Evolutionary conservation across 495 filamentous ascomycete genomes (phyloP), one percentile per base, ranked within the genome.

Genomic region (Hypoxylon fuscum): DNA sequence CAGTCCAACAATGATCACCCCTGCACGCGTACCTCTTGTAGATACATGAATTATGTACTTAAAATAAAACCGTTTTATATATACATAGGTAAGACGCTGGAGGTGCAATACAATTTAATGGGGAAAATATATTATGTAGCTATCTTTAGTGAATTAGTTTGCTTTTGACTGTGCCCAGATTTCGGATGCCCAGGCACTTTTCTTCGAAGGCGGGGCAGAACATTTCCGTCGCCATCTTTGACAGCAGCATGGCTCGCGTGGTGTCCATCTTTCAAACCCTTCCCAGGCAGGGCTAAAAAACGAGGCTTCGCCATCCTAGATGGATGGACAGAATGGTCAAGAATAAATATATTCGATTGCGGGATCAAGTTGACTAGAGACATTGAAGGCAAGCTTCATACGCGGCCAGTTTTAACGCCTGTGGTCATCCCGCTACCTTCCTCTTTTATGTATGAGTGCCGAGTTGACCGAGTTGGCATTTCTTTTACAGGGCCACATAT

Each of bases 221-320:
- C 32, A 11, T 55, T 34, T 32, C 43, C 27, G 31, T 32, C 9
- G 37, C 50, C 23, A 49, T 55, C 22, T 60, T 54, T 51, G 21
- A 61, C 9, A n/a, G n/a, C 58, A 48, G 27, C 45, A 17, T 53
- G 53, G 42, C 53, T 38, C n/a, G n/a, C n/a, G n/a, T n/a, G 46
- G 42, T 54, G 20, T 14, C 37, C 41, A 42, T 22, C 23, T 46
- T 23, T 49, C 23, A 45, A 44, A 53, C 35, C 35, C 15, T 49
- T 37, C 55, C 42, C 38, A 12, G 45, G 43, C 55, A 58, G 21
- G 35, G 35, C 31, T 34, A 11, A 32, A 65, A 59, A 55, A 59
- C 41, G 37, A 59, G 62, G 62, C 62, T 48, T 59, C 29, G 12
- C 21, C n/a, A 64, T 38, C 47, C 49, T 40, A 31, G 37, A 51